Evolutionary conservation across 2,329 filamentous ascomycete species (phyloP), one percentile per base, ranked within the genome.

Genomic region (Cylindrodendrum hubeiense): DNA sequence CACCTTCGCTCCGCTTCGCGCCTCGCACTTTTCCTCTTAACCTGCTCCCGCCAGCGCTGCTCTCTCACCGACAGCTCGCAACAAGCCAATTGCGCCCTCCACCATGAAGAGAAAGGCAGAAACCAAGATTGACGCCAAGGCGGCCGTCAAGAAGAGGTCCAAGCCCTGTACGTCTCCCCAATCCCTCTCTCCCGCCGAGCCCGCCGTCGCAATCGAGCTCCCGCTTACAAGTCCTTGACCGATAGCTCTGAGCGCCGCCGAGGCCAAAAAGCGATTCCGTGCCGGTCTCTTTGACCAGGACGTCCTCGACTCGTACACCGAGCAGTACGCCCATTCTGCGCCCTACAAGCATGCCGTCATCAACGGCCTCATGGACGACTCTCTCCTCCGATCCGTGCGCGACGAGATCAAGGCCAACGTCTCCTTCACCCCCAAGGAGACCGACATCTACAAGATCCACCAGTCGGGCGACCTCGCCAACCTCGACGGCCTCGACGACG

Each of bases 371-470:
- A 91, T 98, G 78, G 85, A 96, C 80, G 91, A 95, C 74, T 80
- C 85, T 51, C 90, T 99, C 19, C 89, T 99, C 50, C 95, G 95
- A 75, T 86, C 89, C 60, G 96, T 99, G 65, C 94, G 96, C 77
- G 83, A 87, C 75, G 96, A 99, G 83, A 95, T 98, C 79, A 91
- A 91, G 79, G 87, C 92, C 72, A 95, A 97, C 77, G 93, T 99
- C 71, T 91, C 93, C 71, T 99, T 99, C 83, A 98, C 96, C 13
- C 95, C 95, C 74, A 99, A 99, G 81, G 96, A 99, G 81, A 99
- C 96, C 51, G 96, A 99, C 79, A 99, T 99, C 74, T 99, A 99
- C 88, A 97, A 97, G 82, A 98, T 99, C 77, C 95, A 98, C 86
- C 96, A 99, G 84, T 98, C 95, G 5, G 96, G 96, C 70, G 96